Evolutionary conservation across 2,329 filamentous ascomycete species (phyloP).

Genomic region (Rhinocladiella similis): DNA sequence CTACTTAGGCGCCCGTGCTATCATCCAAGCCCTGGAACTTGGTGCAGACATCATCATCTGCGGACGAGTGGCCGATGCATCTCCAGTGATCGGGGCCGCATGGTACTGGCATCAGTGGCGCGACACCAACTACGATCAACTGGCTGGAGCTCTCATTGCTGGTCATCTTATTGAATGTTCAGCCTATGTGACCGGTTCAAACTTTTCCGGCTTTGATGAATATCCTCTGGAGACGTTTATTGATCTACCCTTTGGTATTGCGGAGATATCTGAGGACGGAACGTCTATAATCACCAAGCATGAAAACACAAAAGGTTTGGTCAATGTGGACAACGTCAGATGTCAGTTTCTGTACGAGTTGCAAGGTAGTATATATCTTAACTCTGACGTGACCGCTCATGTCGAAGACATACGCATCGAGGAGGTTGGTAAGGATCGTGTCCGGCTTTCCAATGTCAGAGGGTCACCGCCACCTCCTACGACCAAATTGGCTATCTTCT

Average conservation of each 20-base stretch:
- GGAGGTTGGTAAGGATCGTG: constrained; percentile 36
- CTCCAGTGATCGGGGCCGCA: constrained; percentile 57
- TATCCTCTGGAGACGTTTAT: constrained; percentile 41
- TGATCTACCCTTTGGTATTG: constrained; percentile 51
- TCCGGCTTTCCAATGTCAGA: constrained; percentile 40
- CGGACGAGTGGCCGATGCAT: constrained; percentile 51
- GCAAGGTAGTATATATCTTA: constrained; percentile 50
- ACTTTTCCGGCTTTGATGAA: constrained; percentile 55
- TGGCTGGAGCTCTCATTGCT: constrained; percentile 54
- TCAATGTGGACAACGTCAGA: constrained; percentile 45
- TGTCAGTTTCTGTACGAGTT: constrained; percentile 49
- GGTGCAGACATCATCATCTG: constrained; percentile 47
- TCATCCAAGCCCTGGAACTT: constrained; percentile 41
- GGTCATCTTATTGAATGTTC: constrained; percentile 57
- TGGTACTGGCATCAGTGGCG: constrained; percentile 58
- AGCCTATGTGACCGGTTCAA: constrained; percentile 55
- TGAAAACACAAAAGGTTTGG: constrained; percentile 43
- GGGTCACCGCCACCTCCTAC: constrained; percentile 51
- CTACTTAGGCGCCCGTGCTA: constrained; percentile 55
- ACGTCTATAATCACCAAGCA: constrained; percentile 53
- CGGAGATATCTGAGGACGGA: constrained; percentile 49
- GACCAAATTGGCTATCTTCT: constrained; percentile 55
- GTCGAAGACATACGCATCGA: constrained; percentile 39
- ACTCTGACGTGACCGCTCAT: constrained; percentile 48
- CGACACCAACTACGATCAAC: constrained; percentile 47